These are phyloP conservation scores for Aureobasidium sp. DNA, from an alignment of 2,329 filamentous ascomycete genomes.

Conservation along the genomic window DNA sequence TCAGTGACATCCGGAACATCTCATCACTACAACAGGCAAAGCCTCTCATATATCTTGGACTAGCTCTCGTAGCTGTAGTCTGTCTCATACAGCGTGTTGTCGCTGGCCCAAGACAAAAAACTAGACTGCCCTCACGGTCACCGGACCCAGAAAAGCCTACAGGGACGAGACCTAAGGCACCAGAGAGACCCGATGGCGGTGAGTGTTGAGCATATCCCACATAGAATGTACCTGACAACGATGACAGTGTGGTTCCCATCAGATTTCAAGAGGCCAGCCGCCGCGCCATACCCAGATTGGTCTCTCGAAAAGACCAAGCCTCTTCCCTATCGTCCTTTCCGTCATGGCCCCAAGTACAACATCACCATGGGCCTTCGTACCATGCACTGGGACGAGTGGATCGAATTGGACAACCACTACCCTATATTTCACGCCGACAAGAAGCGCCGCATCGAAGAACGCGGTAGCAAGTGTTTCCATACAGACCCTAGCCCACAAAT, in stretches of 20 bases:
- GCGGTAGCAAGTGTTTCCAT: constrained; percentile 57
- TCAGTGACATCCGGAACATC: neutral
- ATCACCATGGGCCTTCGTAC: constrained; percentile 70
- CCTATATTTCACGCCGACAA: constrained; percentile 66
- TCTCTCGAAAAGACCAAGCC: constrained; percentile 60
- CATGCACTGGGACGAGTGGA: constrained; percentile 66
- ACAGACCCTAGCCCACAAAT: constrained; percentile 53
- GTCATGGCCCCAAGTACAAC: constrained; percentile 67
- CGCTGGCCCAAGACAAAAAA: neutral
- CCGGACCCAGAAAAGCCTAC: constrained; percentile 41
- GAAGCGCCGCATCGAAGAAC: constrained; percentile 55
- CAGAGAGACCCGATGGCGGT: constrained; percentile 41
- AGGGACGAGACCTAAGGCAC: constrained; percentile 23
- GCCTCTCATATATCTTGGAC: constrained; percentile 3
- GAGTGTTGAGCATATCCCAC: constrained; percentile 14
- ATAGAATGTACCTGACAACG: neutral
- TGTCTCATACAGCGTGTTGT: neutral
- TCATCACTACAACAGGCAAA: neutral
- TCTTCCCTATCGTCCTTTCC: constrained; percentile 69
- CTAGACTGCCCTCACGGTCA: constrained; percentile 18
- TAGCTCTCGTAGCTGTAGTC: neutral
- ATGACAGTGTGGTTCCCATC: constrained; percentile 48
- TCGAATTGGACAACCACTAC: constrained; percentile 76
- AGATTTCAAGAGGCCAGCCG: constrained; percentile 51
- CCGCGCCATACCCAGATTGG: constrained; percentile 59